Base-by-base conservation (phyloP, 2,329 filamentous ascomycete genomes). In the Ophiostoma ulmi region DNA sequence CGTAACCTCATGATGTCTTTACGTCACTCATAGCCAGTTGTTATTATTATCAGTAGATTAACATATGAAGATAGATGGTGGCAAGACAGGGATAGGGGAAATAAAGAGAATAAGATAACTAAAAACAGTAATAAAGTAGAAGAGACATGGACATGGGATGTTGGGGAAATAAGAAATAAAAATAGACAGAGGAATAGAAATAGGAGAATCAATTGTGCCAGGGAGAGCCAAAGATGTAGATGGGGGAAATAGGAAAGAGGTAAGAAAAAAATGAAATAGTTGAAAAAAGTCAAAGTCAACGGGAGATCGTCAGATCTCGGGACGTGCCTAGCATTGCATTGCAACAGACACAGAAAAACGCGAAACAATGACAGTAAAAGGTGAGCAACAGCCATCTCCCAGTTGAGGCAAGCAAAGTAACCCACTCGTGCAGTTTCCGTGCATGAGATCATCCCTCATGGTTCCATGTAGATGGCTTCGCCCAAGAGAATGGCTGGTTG, bases 101-200 rank as follows among this genome's bases (percentile, higher is more conserved):
- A 65, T 65, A 38, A 22, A 38, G 17, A 64, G 17, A 64, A 39
- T 64, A 65, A 65, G 31, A 36, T 20, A 58, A 69, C 20, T 38
- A 8, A 44, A 7, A 38, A 63, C 38, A 26, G 38, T 35, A 7
- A 44, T 8, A 69, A 65, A 65, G 20, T 35, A 67, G 63, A 65
- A 38, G 26, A 52, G 35, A 35, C 35, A 22, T n/a, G 26, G 55
- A 38, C 26, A 26, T 31, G 44, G 52, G 22, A 22, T 22, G 1
- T 26, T 10, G 31, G 31, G 14, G 48, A 58, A 58, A 68, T 38
- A 39, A 58, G 67, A 66, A 69, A 65, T 7, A 68, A 63, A 31
- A 44, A 14, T 26, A 58, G 22, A 58, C 17, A 41, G 8, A 58
- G 17, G 31, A 36, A 26, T n/a, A 38, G 35, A 39, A 55, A 11